phyloP scores from a whole-genome alignment of 2,329 filamentous ascomycete genomes.

The Penicillium frequentans region DNA sequence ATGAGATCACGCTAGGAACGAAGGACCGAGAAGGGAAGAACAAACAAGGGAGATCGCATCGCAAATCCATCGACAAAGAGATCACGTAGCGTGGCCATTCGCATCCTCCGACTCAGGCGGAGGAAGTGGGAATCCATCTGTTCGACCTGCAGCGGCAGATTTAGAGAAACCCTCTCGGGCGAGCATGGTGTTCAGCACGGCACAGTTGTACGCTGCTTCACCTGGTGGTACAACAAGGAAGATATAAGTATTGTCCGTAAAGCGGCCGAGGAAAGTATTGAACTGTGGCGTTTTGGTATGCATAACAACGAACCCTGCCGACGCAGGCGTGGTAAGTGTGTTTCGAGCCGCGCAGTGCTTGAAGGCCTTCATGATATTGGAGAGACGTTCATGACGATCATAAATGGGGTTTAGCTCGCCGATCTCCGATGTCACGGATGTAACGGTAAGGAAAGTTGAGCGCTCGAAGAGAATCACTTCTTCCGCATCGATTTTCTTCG shows the following conservation, averaged over 20 bases:
- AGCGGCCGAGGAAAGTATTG: slow-evolving; percentile 90
- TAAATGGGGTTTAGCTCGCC: slow-evolving; percentile 81
- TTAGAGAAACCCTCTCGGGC: slow-evolving; percentile 79
- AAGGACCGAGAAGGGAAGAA: neutral
- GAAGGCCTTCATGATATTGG: slow-evolving; percentile 97
- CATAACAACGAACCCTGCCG: slow-evolving; percentile 47
- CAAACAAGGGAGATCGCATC: neutral
- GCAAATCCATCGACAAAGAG: neutral
- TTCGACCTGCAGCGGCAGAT: slow-evolving; percentile 50
- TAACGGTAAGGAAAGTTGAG: slow-evolving; percentile 95
- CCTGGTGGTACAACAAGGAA: slow-evolving; percentile 88
- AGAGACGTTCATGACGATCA: slow-evolving; percentile 91
- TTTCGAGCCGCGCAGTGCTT: slow-evolving; percentile 69
- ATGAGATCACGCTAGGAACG: slow-evolving; percentile 15
- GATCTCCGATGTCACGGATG: slow-evolving; percentile 75
- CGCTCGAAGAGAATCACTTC: slow-evolving; percentile 94
- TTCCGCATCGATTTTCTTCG: slow-evolving; percentile 83
- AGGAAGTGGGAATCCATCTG: slow-evolving; percentile 44
- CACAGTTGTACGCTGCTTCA: slow-evolving; percentile 87
- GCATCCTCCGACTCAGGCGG: slow-evolving; percentile 30
- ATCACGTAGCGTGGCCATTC: slow-evolving; percentile 5
- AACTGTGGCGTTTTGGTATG: slow-evolving; percentile 62
- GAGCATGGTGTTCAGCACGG: slow-evolving; percentile 85
- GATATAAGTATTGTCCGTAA: slow-evolving; percentile 97
- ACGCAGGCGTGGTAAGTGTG: slow-evolving; percentile 45